A percentile compares a stretch with the other conserved stretches of the same genome.
These are phyloP conservation scores for Chlorencoelia australis DNA, from an alignment of 2,329 filamentous ascomycete genomes.

Conservation along the genomic window DNA sequence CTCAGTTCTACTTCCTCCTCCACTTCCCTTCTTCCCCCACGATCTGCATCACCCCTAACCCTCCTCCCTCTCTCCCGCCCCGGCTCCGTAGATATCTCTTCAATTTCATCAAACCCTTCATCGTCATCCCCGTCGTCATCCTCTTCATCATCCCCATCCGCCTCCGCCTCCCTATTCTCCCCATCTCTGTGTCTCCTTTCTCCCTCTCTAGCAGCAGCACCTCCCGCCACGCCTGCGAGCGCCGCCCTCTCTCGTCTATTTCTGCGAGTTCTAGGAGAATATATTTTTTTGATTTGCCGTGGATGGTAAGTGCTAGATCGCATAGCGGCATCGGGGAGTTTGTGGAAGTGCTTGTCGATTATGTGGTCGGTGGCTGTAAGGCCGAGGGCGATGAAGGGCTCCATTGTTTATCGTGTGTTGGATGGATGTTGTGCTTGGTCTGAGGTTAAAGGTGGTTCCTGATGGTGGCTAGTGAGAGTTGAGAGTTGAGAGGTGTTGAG, in stretches of 20 bases:
- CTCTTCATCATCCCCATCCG: not conserved
- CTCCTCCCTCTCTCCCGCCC: too few species aligned
- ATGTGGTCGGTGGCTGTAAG: slow-evolving; percentile 7
- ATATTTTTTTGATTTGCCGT: not conserved
- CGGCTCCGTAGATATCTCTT: too few species aligned
- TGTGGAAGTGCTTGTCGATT: slow-evolving; percentile 16
- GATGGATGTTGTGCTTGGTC: too few species aligned
- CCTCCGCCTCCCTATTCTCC: not conserved
- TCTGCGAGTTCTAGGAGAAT: not conserved
- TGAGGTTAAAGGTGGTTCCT: too few species aligned
- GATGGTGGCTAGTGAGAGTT: too few species aligned
- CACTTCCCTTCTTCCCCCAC: not conserved
- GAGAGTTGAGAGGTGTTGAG: too few species aligned
- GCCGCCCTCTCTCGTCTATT: not conserved
- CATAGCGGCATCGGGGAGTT: slow-evolving; percentile 12
- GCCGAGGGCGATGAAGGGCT: not conserved
- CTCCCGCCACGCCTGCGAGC: slow-evolving; percentile 9
- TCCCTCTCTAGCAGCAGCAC: too few species aligned
- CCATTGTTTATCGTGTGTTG: too few species aligned
- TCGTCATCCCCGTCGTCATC: slow-evolving; percentile 3
- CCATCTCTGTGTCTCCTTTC: not conserved
- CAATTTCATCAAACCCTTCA: slow-evolving; percentile 3
- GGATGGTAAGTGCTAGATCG: not conserved
- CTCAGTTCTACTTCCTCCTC: not conserved
- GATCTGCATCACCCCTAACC: slow-evolving; percentile 1